Base-by-base conservation (phyloP, 1,139 yeast genomes). In the Yamadazyma atlantica region DNA sequence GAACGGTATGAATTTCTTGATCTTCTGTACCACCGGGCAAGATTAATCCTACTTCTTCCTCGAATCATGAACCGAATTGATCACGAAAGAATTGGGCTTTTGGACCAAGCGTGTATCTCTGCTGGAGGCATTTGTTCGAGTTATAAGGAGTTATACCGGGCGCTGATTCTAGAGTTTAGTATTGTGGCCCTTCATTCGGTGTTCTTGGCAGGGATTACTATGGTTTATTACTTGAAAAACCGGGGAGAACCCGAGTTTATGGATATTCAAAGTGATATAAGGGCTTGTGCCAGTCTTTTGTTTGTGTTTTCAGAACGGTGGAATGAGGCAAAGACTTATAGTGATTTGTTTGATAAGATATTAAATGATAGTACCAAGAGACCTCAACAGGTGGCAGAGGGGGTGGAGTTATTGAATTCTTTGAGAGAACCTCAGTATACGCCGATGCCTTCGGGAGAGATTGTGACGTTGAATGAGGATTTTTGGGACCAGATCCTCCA, bases 221-320 rank as follows among this genome's bases (percentile, higher is more conserved):
- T 48, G 44, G 44, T 43, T 2, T 48, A 44, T 23, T 48, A 46
- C 19, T 34, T 44, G 9, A 39, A 35, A n/a, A 36, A 38, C 29
- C 41, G 43, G 22, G 49, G 46, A 3, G 41, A 40, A 13, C 45
- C 50, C 2, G 25, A 29, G 9, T 43, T 42, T 19, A 43, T 44
- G 16, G 45, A 38, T 21, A 43, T 48, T 11, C 44, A 42, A 19
- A 40, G 40, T 12, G 50, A 45, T 19, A 35, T 48, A 4, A 41
- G 50, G 28, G 46, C 50, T 9, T 44, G 50, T 27, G 44, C 50
- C 6, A 44, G 44, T 25, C 28, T 48, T n/a, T 34, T 48, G 19
- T 43, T 44, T 33, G 44, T 48, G 2, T 48, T 45, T 18, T 33
- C 48, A 4, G 50, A 48, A 23, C 33, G 51, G 34, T 48, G 51